These are phyloP conservation scores for Calocera viscosa DNA, from an alignment of 768 basidiomycete genomes.

Conservation along the genomic window DNA sequence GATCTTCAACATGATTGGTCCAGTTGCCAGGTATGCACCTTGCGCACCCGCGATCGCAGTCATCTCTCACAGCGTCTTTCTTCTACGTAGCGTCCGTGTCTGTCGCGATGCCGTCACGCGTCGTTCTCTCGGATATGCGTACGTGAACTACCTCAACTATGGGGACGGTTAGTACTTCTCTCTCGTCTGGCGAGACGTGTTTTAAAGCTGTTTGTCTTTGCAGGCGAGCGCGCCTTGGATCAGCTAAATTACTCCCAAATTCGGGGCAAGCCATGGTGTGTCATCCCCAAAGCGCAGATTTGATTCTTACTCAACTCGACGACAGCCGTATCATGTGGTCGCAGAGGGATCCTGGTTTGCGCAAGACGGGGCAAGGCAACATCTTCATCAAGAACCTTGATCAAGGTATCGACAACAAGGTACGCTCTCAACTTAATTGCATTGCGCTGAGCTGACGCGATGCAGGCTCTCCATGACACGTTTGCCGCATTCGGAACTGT, in stretches of 20 bases:
- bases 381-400: constrained; percentile 99
- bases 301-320: constrained; percentile 10
- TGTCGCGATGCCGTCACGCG: constrained; percentile 99
- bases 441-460: not conserved
- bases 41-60: constrained; percentile 8
- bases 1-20: constrained; percentile 99
- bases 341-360: constrained; percentile 96
- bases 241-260: constrained; percentile 99
- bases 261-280: constrained; percentile 90
- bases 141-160: constrained; percentile 96
- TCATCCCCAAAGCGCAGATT: constrained; percentile 8
- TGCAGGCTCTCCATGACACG: constrained; percentile 92
- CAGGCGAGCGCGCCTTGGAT: constrained; percentile 95
- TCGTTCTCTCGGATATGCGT: constrained; percentile 98
- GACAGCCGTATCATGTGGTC: constrained; percentile 99
- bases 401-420: constrained; percentile 96
- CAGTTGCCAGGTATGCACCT: constrained; percentile 74
- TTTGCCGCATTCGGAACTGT: constrained; percentile 99
- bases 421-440: constrained; percentile 21
- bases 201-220: not conserved
- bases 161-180: constrained; percentile 56
- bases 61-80: not conserved
- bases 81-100: constrained; percentile 85
- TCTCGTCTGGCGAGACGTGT: not conserved
- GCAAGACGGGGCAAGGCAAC: constrained; percentile 99